Base-by-base conservation (phyloP, 2,329 filamentous ascomycete species). In the Colletotrichum musicola region DNA sequence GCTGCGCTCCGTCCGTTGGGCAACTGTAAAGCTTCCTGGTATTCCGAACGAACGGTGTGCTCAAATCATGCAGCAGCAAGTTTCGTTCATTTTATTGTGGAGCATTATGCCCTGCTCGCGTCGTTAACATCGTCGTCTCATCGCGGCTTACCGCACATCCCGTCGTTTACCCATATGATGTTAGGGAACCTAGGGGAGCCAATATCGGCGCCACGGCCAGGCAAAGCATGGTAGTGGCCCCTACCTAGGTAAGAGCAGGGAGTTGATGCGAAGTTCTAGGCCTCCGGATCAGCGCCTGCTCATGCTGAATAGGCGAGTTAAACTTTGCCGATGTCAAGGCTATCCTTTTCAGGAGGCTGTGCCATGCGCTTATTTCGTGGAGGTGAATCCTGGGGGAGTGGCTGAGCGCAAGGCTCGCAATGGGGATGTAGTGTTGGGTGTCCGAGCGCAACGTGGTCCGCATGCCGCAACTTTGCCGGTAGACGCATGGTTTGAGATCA, bases 241-340 rank as follows among this genome's bases (percentile, higher is more conserved):
- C 10, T 22, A 22, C 20, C 20, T 22, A 22, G 20, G 20, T 22
- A 4, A 7, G 20, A 13, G 38, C n/a, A 30, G 14, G 35, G 22
- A 13, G 46, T 10, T 47, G 20, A 53, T 51, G 46, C 38, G 46
- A 53, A 6, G n/a, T 12, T 30, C 22, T 38, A 7, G 14, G n/a
- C 7, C 53, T 12, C 14, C 40, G 44, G 18, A 14, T 50, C 9
- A 7, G 18, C 27, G 22, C 35, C n/a, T 13, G 5, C 27, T 25
- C 49, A 64, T 53, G 53, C 64, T 40, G 38, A 56, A n/a, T n/a
- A 38, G 53, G 38, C 18, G 53, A 58, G 47, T 18, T 25, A n/a
- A 64, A 49, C 38, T 64, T 49, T 64, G 60, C 60, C 42, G 6
- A 59, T 27, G 4, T 35, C 57, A 13, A 14, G 13, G 16, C n/a